Conservation (phyloP, 441 rosid genomes). For the Adansonia gregorii region DNA sequence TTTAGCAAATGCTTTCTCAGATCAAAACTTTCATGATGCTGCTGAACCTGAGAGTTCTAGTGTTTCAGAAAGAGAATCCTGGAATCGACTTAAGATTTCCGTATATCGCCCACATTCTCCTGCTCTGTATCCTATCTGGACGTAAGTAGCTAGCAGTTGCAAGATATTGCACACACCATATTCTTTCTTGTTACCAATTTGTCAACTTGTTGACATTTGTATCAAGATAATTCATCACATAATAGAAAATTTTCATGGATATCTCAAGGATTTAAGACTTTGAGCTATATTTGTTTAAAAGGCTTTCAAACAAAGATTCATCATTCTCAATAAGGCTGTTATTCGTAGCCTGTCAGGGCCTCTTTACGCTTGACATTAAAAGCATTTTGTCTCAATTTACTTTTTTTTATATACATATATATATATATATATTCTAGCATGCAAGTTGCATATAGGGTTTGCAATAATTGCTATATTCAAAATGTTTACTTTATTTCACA, state of each 20-base stretch:
- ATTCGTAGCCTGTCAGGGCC: not conserved
- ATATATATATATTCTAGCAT: not conserved
- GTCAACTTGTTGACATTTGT: not conserved
- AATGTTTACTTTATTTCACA: slow-evolving; percentile 8
- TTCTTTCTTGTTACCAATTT: not conserved
- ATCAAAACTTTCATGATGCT: slow-evolving; percentile 7
- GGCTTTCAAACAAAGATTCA: not conserved
- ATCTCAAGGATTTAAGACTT: not conserved
- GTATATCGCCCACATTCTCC: not conserved
- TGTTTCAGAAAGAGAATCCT: slow-evolving; percentile 14
- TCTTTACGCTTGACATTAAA: not conserved
- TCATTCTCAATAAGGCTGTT: slow-evolving; percentile 4
- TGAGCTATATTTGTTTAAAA: not conserved
- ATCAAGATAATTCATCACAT: slow-evolving; percentile 4
- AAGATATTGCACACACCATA: not conserved
- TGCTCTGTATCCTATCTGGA: not conserved
- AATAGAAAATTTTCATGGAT: not conserved
- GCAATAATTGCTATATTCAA: slow-evolving; percentile 7
- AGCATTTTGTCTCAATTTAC: slow-evolving; percentile 2
- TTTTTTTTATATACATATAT: not conserved
- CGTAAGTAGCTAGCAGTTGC: not conserved
- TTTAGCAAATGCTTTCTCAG: slow-evolving; percentile 5
- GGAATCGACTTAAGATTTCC: slow-evolving; percentile 18
- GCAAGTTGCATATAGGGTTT: slow-evolving; percentile 2
- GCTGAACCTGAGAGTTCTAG: not conserved